Base-by-base conservation (phyloP, 768 basidiomycete genomes). In the Leccinum uliginosum region DNA sequence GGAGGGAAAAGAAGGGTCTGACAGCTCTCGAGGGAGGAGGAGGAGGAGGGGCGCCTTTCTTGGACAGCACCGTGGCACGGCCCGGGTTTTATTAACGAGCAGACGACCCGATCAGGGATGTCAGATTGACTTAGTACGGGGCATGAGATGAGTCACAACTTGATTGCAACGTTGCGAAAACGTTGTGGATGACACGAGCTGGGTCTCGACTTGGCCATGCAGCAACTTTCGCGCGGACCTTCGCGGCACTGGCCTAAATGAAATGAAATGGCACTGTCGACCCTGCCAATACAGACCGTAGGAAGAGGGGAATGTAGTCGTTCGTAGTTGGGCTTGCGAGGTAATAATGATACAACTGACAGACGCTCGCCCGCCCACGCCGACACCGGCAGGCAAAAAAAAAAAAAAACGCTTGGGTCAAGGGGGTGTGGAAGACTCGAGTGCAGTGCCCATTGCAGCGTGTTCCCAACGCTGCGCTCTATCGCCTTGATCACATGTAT, bases 81-180 rank as follows among this genome's bases (percentile, higher is more conserved):
- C 50, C 14, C n/a, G n/a, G 34, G 12, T 50, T 8, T 38, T 62
- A 64, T 61, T 61, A 65, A 62, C 49, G 4, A n/a, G 61, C 44
- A 21, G 21, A 45, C 38, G 34, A 46, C 29, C 46, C 35, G 23
- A 29, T 55, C 6, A 40, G 17, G 29, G 32, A 44, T 60, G 55
- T 54, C 62, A 63, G 57, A n/a, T 32, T 43, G 48, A 35, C 53
- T 48, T 48, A 51, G 40, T 32, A 32, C 35, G 30, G n/a, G n/a
- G 56, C 62, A 56, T 61, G n/a, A n/a, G n/a, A n/a, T n/a, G n/a
- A n/a, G n/a, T n/a, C n/a, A n/a, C n/a, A n/a, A n/a, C 23, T 52
- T 32, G 67, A 40, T 40, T 40, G 38, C 67, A 70, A 66, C 68
- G 68, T 71, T 69, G 67, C 57, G 60, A 58, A 45, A 71, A 71